These are phyloP conservation scores for Fusarium domesticum DNA, from an alignment of 2,329 filamentous ascomycete species.

Conservation along the genomic window DNA sequence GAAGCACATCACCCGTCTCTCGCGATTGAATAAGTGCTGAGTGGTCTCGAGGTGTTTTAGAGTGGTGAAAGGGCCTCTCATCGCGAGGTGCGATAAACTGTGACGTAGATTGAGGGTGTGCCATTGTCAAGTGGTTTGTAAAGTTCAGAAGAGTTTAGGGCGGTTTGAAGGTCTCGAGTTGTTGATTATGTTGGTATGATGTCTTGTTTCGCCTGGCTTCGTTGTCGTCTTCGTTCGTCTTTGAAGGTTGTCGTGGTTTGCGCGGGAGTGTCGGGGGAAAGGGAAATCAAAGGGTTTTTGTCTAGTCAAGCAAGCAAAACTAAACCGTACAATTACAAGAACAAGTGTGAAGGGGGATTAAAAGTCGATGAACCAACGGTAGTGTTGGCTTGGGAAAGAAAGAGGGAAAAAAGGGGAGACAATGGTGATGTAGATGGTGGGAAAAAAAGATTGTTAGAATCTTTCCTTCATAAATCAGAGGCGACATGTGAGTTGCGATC, in stretches of 20 bases:
- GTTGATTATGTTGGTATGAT: no score
- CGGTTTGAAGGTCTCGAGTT: no score
- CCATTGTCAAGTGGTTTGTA: no score
- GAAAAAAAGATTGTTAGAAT: neutral
- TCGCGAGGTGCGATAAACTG: constrained; percentile 32
- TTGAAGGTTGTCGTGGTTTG: neutral
- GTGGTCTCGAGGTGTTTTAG: constrained; percentile 33
- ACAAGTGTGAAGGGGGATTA: neutral
- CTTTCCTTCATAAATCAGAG: no score
- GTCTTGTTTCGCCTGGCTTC: neutral
- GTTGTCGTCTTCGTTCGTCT: neutral
- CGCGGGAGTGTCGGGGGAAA: constrained; percentile 6
- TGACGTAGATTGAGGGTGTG: constrained; percentile 29
- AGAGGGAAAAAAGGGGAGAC: neutral
- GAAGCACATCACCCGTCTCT: constrained; percentile 57
- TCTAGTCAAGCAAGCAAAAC: no score
- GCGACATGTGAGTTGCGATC: no score
- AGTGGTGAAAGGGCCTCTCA: constrained; percentile 32
- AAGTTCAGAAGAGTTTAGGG: no score
- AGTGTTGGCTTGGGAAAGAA: neutral
- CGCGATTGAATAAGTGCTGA: constrained; percentile 55
- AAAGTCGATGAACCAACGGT: no score
- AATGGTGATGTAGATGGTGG: neutral
- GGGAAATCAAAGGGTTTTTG: no score
- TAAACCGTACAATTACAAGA: no score